Base-by-base conservation (phyloP, 1,139 yeast species). In the Yamadazyma triangularis region DNA sequence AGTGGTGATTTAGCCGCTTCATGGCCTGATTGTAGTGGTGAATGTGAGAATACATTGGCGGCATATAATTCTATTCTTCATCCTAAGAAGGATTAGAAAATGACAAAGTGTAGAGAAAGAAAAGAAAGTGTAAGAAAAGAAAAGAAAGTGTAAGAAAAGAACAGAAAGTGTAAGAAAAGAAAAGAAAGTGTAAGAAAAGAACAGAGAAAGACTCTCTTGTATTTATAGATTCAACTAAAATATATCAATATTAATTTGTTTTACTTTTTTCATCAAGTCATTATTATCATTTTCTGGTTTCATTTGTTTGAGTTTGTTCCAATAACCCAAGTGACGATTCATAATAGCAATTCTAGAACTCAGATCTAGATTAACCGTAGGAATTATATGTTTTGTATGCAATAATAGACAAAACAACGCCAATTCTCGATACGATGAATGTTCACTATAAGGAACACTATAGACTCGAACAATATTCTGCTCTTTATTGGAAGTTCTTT, bases 361-460 rank as follows among this genome's bases (percentile, higher is more conserved):
- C 37, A 61, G 60, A 15, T 66, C 63, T 15, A 70, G 62, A 46
- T 79, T 80, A 1, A 91, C 98, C 0, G 97, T 91, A 0, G 96
- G 94, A 8, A 87, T 76, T 10, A 87, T 72, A 28, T 66, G 48
- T 1, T 59, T 58, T 39, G 76, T 68, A 8, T 68, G 56, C 31
- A 85, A 50, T 23, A 68, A 60, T 2, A 70, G 60, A 22, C 79
- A 73, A 48, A 89, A 85, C 39, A 71, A 69, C 7, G 79, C 67
- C 29, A 91, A 64, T 48, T 91, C 97, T 27, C 84, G 62, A 48
- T 79, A 89, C 31, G 95, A 85, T 10, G 96, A 87, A 58, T 91
- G 98, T 51, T 91, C 98, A 47, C 94, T 82, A 49, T 91, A 91
- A 0, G 97, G 97, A 0, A 89, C 70, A 22, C 76, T 59, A 46